These are phyloP conservation scores for Isatis tinctoria DNA, from an alignment of 345 rosid species.

Conservation along the genomic window DNA sequence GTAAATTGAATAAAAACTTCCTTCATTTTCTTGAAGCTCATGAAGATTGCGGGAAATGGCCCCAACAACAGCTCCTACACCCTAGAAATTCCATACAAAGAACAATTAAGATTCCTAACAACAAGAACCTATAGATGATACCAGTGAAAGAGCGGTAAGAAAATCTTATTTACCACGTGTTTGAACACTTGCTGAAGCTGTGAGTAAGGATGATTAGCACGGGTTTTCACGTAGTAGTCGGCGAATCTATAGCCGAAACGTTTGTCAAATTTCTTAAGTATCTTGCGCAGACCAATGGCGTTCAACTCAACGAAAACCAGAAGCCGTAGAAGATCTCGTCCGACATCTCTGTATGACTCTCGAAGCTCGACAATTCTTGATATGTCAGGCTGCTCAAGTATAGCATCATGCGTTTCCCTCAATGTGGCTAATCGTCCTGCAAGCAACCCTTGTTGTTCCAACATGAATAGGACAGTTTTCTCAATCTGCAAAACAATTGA, in stretches of 20 bases:
- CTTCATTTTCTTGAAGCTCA: slow-evolving; percentile 93
- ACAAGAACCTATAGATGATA: slow-evolving; percentile 9
- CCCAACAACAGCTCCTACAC: slow-evolving; percentile 97
- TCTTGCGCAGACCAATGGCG: slow-evolving; percentile 90
- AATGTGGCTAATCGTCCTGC: slow-evolving; percentile 64
- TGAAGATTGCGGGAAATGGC: slow-evolving; percentile 98
- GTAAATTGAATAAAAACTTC: slow-evolving; percentile 91
- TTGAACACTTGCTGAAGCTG: slow-evolving; percentile 98
- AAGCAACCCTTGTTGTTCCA: slow-evolving; percentile 95
- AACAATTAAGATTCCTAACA: not conserved
- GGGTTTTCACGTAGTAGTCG: slow-evolving; percentile 86
- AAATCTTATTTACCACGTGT: slow-evolving; percentile 74
- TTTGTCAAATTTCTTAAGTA: slow-evolving; percentile 94
- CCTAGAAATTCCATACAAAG: slow-evolving; percentile 42
- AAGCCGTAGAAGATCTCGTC: slow-evolving; percentile 74
- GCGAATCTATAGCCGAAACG: slow-evolving; percentile 93
- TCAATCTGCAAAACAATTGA: slow-evolving; percentile 60
- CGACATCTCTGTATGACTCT: slow-evolving; percentile 77
- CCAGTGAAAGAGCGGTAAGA: not conserved
- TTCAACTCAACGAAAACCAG: slow-evolving; percentile 84
- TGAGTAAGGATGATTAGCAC: slow-evolving; percentile 98
- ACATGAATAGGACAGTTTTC: slow-evolving; percentile 83
- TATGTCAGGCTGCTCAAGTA: slow-evolving; percentile 64
- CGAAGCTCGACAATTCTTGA: slow-evolving; percentile 56
- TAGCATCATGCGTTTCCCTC: slow-evolving; percentile 62